Base-by-base conservation (phyloP, 1,284 basidiomycete genomes). In the Leccinum insigne region DNA sequence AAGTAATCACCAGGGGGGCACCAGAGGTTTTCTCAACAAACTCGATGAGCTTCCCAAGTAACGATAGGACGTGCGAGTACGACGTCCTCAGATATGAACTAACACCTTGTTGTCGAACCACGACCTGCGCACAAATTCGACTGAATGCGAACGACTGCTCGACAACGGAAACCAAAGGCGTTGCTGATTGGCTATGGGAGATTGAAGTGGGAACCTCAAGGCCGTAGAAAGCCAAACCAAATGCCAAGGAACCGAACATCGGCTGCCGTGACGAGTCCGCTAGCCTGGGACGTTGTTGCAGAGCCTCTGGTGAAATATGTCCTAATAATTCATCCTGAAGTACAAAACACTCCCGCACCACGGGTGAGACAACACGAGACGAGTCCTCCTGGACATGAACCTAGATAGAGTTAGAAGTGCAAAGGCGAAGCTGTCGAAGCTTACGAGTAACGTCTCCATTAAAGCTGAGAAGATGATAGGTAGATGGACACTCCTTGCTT, bases 401-500 rank as follows among this genome's bases (percentile, higher is more conserved):
- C 86, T 88, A 40, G n/a, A 60, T 47, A 63, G 21, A 58, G 26
- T 64, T 63, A 63, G 61, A 63, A 26, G 63, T 40, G 23, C 57
- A 60, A 32, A 67, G 60, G 26, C 29, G 52, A 56, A 60, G 18
- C n/a, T 60, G 29, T 65, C 32, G 63, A 64, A 47, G 16, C 32
- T 72, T 75, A 92, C 91, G 69, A 85, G 79, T 40, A 92, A 70
- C 8, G 85, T 72, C 68, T 94, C 90, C 49, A 89, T 73, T 57
- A 92, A 79, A 11, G 86, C 87, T 6, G 86, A 80, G 67, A 94
- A 90, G 14, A 92, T 81, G 42, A 94, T 77, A 0, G 95, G 95
- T 2, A 96, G 81, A 75, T 98, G 94, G 40, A 96, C 82, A 14
- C 82, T 85, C 72, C 86, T 86, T 14, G 91, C 87, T 74, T 96